Evolutionary conservation across 2,329 filamentous ascomycete genomes (phyloP).

Genomic region (Claviceps spartinae): DNA sequence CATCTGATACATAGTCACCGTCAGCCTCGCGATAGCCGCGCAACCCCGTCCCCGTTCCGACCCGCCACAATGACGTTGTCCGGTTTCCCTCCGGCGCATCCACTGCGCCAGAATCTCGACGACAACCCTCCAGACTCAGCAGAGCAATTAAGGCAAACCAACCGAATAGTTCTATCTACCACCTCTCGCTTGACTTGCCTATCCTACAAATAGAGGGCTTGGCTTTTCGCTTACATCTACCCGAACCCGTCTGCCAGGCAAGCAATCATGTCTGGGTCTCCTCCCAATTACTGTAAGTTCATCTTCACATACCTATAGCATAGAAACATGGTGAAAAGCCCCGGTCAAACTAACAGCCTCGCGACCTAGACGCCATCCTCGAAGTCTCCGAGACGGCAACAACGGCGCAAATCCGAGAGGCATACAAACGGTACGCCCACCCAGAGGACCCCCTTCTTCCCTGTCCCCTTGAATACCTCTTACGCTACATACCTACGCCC

Average conservation of each 20-base stretch:
- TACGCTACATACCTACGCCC: background rate
- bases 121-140: background rate
- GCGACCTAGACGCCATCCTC: slow-evolving; percentile 52
- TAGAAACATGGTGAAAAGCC: too few species aligned
- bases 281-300: slow-evolving; percentile 45
- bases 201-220: too few species aligned
- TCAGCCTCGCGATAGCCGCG: too few species aligned
- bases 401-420: slow-evolving; percentile 75
- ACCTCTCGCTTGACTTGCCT: too few species aligned
- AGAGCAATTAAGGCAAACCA: background rate
- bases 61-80: slow-evolving; percentile 28
- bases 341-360: background rate
- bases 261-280: slow-evolving; percentile 24
- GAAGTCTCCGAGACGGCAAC: slow-evolving; percentile 61
- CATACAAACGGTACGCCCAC: slow-evolving; percentile 66
- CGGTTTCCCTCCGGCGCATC: background rate
- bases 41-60: background rate
- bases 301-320: too few species aligned
- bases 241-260: background rate
- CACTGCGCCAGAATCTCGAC: background rate
- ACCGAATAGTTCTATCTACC: too few species aligned
- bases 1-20: too few species aligned
- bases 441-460: too few species aligned
- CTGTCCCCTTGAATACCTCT: background rate
- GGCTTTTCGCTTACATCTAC: background rate